These are phyloP conservation scores for Leptomonas pyrrhocoris DNA, from an alignment of 208 protist genomes.

Conservation along the genomic window DNA sequence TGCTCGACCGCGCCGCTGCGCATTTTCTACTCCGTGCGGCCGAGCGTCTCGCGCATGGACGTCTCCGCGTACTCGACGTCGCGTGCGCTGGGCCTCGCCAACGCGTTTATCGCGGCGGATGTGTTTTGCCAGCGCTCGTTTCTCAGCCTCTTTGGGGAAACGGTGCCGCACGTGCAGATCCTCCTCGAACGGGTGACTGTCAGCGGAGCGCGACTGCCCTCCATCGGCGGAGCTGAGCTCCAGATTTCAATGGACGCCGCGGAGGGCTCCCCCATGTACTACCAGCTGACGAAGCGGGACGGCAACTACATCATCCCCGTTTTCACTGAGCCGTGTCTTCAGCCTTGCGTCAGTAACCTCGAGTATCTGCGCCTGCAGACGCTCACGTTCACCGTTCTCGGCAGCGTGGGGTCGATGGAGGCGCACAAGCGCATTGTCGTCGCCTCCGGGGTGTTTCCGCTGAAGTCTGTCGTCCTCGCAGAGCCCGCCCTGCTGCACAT, in stretches of 20 bases:
- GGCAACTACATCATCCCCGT: constrained; percentile 36
- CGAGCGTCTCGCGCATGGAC: constrained; percentile 58
- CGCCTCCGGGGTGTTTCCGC: constrained; percentile 54
- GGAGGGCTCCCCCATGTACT: constrained; percentile 42
- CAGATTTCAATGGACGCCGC: constrained; percentile 51
- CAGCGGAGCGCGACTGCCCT: constrained; percentile 38
- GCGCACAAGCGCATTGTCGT: constrained; percentile 40
- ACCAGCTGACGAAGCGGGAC: constrained; percentile 24
- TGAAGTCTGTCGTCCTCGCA: constrained; percentile 58
- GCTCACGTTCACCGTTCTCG: constrained; percentile 55
- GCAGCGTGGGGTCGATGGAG: constrained; percentile 25
- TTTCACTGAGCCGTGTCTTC: constrained; percentile 33
- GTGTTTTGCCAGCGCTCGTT: constrained; percentile 69
- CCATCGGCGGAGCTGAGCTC: constrained; percentile 36
- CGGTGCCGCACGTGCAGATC: constrained; percentile 53
- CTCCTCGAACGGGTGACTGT: constrained; percentile 50
- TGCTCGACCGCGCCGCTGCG: constrained; percentile 45
- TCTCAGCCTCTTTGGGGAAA: constrained; percentile 65
- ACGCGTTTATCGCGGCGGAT: constrained; percentile 62
- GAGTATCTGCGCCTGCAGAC: constrained; percentile 70
- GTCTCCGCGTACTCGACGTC: constrained; percentile 69
- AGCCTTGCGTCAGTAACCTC: constrained; percentile 50
- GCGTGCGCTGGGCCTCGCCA: constrained; percentile 48
- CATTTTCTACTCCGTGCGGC: constrained; percentile 54
- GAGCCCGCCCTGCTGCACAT: constrained; percentile 42